A percentile compares a stretch with the other conserved stretches of the same genome.
Evolutionary conservation across 2,329 filamentous ascomycete species (phyloP).

Genomic region (Cladosporium sphaerospermum): DNA sequence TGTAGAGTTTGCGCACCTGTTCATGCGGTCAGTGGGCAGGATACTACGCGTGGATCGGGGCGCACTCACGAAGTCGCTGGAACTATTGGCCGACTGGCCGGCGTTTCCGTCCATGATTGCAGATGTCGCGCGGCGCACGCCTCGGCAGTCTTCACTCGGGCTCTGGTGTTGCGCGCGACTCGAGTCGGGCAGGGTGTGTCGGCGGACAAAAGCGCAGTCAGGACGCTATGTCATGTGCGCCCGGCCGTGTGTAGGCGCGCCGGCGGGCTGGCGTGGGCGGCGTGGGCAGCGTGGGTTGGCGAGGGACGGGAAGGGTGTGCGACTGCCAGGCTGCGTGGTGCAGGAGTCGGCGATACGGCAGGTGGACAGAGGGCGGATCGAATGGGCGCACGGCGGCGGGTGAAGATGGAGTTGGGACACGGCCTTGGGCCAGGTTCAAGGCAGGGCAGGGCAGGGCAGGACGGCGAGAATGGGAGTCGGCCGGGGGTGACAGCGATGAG

Average conservation of each 20-base stretch:
- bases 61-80: slow-evolving; percentile 84
- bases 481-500: background rate
- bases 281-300: background rate
- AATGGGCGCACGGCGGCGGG: slow-evolving; percentile 9
- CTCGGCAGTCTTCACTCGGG: slow-evolving; percentile 6
- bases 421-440: slow-evolving; percentile 3
- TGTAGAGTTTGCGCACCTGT: slow-evolving; percentile 96
- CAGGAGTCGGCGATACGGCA: slow-evolving; percentile 6
- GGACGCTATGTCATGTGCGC: slow-evolving; percentile 18
- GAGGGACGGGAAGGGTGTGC: background rate
- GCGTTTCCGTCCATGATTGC: slow-evolving; percentile 39
- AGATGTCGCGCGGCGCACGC: slow-evolving; percentile 8
- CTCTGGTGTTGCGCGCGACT: slow-evolving; percentile 8
- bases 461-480: background rate
- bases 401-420: slow-evolving; percentile 4
- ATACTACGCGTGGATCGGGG: slow-evolving; percentile 9
- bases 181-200: slow-evolving; percentile 13
- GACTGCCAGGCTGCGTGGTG: background rate
- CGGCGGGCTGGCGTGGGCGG: background rate
- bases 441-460: background rate
- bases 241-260: slow-evolving; percentile 8
- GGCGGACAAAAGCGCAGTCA: slow-evolving; percentile 2
- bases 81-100: slow-evolving; percentile 62
- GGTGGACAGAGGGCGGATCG: background rate
- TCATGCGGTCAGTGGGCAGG: slow-evolving; percentile 13